phyloP scores from a whole-genome alignment of 208 protist genomes.

The Trypanosoma congolense region DNA sequence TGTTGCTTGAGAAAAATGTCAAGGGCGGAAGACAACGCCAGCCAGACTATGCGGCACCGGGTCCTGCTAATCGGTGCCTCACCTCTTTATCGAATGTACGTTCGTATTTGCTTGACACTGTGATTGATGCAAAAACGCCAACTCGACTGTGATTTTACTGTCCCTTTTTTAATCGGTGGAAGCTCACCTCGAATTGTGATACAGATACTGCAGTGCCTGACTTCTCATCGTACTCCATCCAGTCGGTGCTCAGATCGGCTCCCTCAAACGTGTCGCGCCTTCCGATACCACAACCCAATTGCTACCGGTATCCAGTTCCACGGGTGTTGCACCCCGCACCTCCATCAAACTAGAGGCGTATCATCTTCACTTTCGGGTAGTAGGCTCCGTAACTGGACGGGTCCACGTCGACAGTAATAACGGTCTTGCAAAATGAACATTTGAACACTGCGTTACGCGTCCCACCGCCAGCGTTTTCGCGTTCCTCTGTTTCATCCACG shows the following conservation, averaged over 20 bases:
- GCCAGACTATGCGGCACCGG: no score
- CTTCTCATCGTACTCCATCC: slow-evolving; percentile 71
- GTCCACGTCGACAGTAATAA: slow-evolving; percentile 39
- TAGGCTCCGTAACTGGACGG: slow-evolving; percentile 11
- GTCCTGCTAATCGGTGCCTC: no score
- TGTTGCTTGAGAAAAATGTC: no score
- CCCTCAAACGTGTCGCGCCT: slow-evolving; percentile 34
- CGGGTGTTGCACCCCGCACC: slow-evolving; percentile 59
- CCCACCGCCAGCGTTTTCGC: slow-evolving; percentile 43
- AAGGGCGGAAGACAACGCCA: no score
- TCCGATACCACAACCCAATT: slow-evolving; percentile 45
- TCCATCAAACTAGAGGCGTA: slow-evolving; percentile 41
- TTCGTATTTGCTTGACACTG: no score
- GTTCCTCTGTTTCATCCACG: slow-evolving; percentile 39
- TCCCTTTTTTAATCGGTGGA: slow-evolving; percentile 48
- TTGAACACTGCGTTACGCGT: slow-evolving; percentile 45
- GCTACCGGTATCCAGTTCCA: slow-evolving; percentile 50
- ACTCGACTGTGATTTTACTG: no score
- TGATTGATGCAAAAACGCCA: no score
- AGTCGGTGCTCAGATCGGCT: slow-evolving; percentile 59
- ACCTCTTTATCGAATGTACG: no score
- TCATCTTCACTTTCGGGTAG: slow-evolving; percentile 6
- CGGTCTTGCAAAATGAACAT: slow-evolving; percentile 52
- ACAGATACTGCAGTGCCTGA: slow-evolving; percentile 29
- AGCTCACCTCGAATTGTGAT: slow-evolving; percentile 27